A percentile compares a stretch with the other conserved stretches of the same genome.
Conservation (phyloP, 164 flowering plant species). For the Vitis amurensis region DNA sequence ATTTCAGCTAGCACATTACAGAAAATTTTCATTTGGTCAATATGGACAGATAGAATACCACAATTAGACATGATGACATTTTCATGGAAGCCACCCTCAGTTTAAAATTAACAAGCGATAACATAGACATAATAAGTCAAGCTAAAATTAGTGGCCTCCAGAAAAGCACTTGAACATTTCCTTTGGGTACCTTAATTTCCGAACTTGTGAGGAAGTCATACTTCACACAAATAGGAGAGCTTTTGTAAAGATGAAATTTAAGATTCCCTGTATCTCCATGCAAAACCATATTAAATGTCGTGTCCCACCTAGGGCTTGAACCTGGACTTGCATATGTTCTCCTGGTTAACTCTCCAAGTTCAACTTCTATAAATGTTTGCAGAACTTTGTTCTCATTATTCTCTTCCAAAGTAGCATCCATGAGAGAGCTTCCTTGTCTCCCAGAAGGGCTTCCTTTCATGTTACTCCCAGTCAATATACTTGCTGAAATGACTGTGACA, state of each 20-base stretch:
- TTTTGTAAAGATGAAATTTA: slow-evolving; percentile 69
- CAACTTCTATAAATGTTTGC: slow-evolving; percentile 83
- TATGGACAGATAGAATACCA: too few relatives aligned
- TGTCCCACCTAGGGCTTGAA: slow-evolving; percentile 70
- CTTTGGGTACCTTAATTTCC: slow-evolving; percentile 71
- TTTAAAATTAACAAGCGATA: neutral
- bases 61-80: too few relatives aligned
- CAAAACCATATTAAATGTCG: slow-evolving; percentile 80
- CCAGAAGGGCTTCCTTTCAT: slow-evolving; percentile 45
- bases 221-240: slow-evolving; percentile 60
- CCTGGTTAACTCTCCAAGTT: slow-evolving; percentile 76
- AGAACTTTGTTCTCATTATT: slow-evolving; percentile 32
- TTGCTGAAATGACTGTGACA: slow-evolving; percentile 71
- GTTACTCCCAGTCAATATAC: slow-evolving; percentile 39
- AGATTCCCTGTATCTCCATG: slow-evolving; percentile 68
- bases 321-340: slow-evolving; percentile 62
- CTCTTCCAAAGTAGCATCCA: slow-evolving; percentile 31
- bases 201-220: slow-evolving; percentile 74
- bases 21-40: too few relatives aligned
- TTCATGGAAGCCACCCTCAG: too few relatives aligned
- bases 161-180: neutral
- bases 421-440: slow-evolving; percentile 26
- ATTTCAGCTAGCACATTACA: too few relatives aligned
- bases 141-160: neutral
- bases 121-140: neutral